These are phyloP conservation scores for Selaginella tamariscina DNA, from an alignment of 75 land plant species.

Conservation along the genomic window DNA sequence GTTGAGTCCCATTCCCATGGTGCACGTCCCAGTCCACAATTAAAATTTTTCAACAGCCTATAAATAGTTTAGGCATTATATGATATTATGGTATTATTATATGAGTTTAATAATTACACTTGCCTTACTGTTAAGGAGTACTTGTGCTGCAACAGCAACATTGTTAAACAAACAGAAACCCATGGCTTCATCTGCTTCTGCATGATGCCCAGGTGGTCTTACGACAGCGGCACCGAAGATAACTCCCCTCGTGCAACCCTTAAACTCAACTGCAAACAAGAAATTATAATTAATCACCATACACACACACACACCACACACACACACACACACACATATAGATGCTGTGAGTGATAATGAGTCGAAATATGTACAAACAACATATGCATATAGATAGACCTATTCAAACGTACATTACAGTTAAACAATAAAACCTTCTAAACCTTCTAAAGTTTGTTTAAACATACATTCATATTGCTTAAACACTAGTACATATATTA, in stretches of 20 bases:
- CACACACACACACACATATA: neutral
- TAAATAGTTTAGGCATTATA: neutral
- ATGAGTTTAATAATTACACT: conserved; percentile 2
- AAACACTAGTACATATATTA: too few species aligned
- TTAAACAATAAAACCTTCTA: too few species aligned
- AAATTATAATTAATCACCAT: neutral
- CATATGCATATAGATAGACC: too few species aligned
- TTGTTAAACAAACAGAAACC: conserved; percentile 90
- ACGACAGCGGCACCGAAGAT: conserved; percentile 72
- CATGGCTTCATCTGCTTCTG: conserved; percentile 71
- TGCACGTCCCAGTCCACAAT: conserved; percentile 87
- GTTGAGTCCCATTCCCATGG: conserved; percentile 93
- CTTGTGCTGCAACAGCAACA: conserved; percentile 73
- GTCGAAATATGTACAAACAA: too few species aligned
- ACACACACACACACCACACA: too few species aligned
- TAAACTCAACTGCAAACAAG: conserved; percentile 32
- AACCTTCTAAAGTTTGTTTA: too few species aligned
- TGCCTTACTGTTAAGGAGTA: conserved; percentile 55
- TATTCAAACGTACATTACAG: too few species aligned
- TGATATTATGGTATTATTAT: neutral
- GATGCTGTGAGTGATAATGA: too few species aligned
- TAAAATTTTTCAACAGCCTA: conserved; percentile 32
- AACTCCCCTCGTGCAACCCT: conserved; percentile 65
- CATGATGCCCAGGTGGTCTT: conserved; percentile 95
- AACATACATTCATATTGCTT: too few species aligned